Evolutionary conservation across 2,329 filamentous ascomycete species (phyloP), one percentile per base, ranked within the genome.

Genomic region (Fusarium penzigii): DNA sequence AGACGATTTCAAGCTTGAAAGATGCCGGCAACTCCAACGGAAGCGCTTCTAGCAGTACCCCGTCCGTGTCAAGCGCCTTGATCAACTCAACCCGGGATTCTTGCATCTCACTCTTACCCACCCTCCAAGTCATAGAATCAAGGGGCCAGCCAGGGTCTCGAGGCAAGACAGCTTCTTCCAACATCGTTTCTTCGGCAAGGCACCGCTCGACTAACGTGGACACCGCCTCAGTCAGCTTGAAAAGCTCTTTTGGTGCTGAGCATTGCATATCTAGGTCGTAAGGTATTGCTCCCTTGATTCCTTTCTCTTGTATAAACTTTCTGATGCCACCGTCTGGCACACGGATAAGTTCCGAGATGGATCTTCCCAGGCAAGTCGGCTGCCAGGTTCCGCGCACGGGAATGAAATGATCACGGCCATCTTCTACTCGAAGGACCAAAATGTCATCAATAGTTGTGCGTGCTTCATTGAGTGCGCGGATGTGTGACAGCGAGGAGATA

Each of bases 341-440:
- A 16, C 87, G 85, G 45, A 95, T 90, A 9, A 99, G 80, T 65
- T 96, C 92, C 54, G 92, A 88, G n/a, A 99, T 81, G 0, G 89
- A 92, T 38, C 90, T 85, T 1, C 90, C 90, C 44, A 97, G 89
- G 62, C 86, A 89, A 0, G 90, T 91, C 9, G 89, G 88, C 4
- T 87, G 75, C 93, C 94, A 99, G 1, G 74, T 76, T 0, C 83
- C 94, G 20, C 83, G 85, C 1, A 96, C 78, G 0, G 92, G 88
- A 39, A 99, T 84, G 67, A 99, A 99, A 67, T 97, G 89, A 64
- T 99, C 94, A 44, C 92, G 83, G 1, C 95, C 95, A 47, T 88
- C 84, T 11, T 85, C 80, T 6, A 99, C 89, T 1, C 92, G 86
- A 9, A 99, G 78, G 2, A 99, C 87, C 8, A 99, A 77, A 3